Conservation (phyloP, 2,329 filamentous ascomycete genomes). For the Fusarium beomiforme region DNA sequence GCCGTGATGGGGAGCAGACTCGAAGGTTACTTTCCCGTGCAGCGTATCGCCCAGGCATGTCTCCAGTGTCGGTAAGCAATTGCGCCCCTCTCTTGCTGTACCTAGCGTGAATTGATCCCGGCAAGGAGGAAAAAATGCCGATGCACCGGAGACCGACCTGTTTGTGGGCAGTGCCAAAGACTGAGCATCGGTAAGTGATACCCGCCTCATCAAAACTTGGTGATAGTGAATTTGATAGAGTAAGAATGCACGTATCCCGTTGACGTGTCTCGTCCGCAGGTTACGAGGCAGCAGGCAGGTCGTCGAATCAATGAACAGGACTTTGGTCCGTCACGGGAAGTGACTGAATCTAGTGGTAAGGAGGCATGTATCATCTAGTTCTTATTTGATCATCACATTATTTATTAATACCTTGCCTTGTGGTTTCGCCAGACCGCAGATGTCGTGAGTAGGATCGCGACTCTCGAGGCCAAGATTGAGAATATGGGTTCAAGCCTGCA, state of each 20-base stretch:
- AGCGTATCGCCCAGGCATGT: neutral
- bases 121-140: neutral
- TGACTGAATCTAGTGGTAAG: too few relatives aligned
- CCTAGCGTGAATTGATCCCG: neutral
- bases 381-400: too few relatives aligned
- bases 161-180: neutral
- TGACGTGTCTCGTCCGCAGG: neutral
- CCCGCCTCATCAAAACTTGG: neutral
- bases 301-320: too few relatives aligned
- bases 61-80: neutral
- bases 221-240: neutral
- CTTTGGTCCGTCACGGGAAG: too few relatives aligned
- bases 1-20: neutral
- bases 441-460: neutral
- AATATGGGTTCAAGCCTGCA: neutral
- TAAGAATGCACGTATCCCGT: neutral
- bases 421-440: neutral
- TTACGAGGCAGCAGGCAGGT: neutral
- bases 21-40: neutral
- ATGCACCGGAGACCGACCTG: neutral
- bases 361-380: too few relatives aligned
- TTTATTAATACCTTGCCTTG: too few relatives aligned
- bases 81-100: neutral
- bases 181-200: neutral
- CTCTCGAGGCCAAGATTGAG: neutral